These are phyloP conservation scores for Neurospora sp. DNA, from an alignment of 495 filamentous ascomycete species.

Conservation along the genomic window DNA sequence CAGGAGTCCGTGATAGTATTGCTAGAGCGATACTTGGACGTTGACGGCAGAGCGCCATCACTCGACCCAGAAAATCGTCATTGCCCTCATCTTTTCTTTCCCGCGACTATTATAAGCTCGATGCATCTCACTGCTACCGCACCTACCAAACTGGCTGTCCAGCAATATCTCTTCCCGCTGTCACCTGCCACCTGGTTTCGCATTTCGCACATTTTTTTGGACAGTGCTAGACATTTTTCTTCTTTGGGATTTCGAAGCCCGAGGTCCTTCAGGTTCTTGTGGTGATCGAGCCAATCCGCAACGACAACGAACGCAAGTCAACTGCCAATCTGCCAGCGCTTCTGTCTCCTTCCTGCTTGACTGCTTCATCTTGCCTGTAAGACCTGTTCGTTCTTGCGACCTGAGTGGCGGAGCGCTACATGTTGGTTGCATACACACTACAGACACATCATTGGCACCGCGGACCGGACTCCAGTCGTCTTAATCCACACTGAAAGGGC, in stretches of 20 bases:
- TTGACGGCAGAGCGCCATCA: neutral
- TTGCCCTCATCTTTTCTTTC: neutral
- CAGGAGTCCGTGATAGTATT: neutral
- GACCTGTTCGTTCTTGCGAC: neutral
- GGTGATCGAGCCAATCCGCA: neutral
- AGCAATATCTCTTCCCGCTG: neutral
- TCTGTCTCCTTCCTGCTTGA: neutral
- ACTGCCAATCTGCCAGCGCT: neutral
- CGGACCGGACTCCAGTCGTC: neutral
- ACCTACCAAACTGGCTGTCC: no score
- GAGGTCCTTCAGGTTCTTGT: neutral
- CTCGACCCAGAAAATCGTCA: slow-evolving; percentile 1
- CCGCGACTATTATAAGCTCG: neutral
- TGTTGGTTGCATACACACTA: neutral
- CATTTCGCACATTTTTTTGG: neutral
- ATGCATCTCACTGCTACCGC: neutral
- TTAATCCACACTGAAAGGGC: neutral
- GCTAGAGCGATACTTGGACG: neutral
- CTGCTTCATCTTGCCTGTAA: neutral
- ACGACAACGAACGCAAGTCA: neutral
- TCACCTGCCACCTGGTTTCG: neutral
- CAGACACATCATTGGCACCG: neutral
- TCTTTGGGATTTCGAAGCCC: neutral
- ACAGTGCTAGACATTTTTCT: neutral
- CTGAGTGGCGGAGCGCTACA: neutral